Evolutionary conservation across 2,329 filamentous ascomycete species (phyloP).

Genomic region (Colletotrichum nymphaeae): DNA sequence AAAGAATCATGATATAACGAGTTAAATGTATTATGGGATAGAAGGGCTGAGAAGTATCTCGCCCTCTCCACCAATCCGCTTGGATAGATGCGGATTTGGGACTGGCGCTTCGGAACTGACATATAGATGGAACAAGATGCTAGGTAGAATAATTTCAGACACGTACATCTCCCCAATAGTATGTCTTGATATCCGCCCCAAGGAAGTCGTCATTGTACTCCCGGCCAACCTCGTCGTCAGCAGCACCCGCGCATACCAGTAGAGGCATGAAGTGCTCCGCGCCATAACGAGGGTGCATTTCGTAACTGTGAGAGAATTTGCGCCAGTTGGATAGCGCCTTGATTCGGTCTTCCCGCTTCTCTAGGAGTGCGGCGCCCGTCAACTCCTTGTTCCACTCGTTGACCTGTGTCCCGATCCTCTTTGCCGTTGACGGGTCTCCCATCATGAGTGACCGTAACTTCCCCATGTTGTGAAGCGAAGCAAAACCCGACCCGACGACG

Average conservation of each 20-base stretch:
- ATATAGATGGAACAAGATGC: constrained; percentile 13
- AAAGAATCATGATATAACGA: constrained; percentile 31
- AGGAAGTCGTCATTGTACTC: constrained; percentile 61
- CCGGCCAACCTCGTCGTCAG: constrained; percentile 55
- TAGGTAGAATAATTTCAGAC: constrained; percentile 30
- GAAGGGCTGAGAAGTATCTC: constrained; percentile 1
- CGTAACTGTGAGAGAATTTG: constrained; percentile 57
- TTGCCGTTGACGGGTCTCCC: constrained; percentile 38
- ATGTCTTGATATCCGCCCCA: constrained; percentile 64
- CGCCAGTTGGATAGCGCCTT: constrained; percentile 59
- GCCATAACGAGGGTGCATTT: constrained; percentile 64
- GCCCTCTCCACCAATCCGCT: constrained; percentile 3
- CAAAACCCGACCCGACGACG: constrained; percentile 70
- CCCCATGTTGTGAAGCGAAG: constrained; percentile 66
- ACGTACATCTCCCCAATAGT: constrained; percentile 59
- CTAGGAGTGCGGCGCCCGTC: constrained; percentile 50
- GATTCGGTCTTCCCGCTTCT: constrained; percentile 48
- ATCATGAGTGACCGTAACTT: constrained; percentile 53
- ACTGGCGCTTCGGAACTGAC: constrained; percentile 10
- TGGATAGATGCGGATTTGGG: neutral
- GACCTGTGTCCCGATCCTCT: constrained; percentile 41
- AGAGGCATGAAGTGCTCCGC: constrained; percentile 71
- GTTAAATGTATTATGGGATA: constrained; percentile 27
- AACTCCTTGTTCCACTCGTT: constrained; percentile 60
- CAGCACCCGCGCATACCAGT: constrained; percentile 66